Base-by-base conservation (phyloP, 176 grass and related monocot species). In the Pontederia paniculata region DNA sequence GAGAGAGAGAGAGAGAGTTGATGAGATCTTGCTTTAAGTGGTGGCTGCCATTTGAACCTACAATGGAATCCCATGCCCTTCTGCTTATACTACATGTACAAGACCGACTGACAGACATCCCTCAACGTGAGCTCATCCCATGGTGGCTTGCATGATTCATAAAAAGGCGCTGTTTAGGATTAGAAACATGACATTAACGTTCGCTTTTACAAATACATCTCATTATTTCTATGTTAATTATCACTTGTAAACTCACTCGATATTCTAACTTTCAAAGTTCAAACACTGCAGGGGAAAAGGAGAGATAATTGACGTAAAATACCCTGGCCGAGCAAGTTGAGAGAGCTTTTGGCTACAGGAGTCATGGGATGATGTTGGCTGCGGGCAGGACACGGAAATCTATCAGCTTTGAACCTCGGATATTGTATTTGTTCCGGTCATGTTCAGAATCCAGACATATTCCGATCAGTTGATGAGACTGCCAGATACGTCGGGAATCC, bases 41-140 rank as follows among this genome's bases (percentile, higher is more conserved):
- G 37, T 1, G 10, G 0, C 13, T 48, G 60, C 60, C 44, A 63
- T 44, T 63, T 63, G 15, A 18, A 63, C 42, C 60, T 23, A 48
- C 60, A 47, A 22, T 48, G 44, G 60, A 63, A 63, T 63, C 60
- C 44, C 12, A 6, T 63, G 21, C 43, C 17, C 17, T 22, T 23
- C 10, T 10, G 11, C 31, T 42, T 42, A 18, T 9, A 31, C 37
- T 58, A 9, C 23, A 8, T 9, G 8, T 22, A 57, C 21, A 55
- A 55, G 10, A n/a, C 10, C 6, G 55, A 58, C 15, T 42, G 25
- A 2, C 15, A 37, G 60, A 18, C 21, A 18, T 21, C 48, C 23
- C 10, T 8, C 60, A 9, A 15, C 20, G 13, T 48, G 8, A 11
- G 60, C 18, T 47, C 45, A 63, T 1, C 42, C 47, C 43, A 15